Evolutionary conservation across 371 early-diverging fungal genomes (phyloP).

Genomic region (Batrachochytrium dendrobatidis): DNA sequence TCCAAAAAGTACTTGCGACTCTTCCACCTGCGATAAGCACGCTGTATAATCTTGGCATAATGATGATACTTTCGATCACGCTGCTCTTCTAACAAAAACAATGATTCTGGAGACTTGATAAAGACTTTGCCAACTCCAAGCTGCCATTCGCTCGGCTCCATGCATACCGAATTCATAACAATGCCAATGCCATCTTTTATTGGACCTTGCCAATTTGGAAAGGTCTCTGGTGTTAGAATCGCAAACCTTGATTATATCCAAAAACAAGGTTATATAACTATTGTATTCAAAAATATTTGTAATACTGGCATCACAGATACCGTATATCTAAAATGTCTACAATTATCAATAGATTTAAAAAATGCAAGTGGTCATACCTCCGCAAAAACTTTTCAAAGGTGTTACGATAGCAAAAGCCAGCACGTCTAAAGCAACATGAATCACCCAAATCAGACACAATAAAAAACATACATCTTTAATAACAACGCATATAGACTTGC

Average conservation of each 20-base stretch:
- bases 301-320: no score
- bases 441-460: neutral
- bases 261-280: conserved; percentile 23
- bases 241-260: conserved; percentile 48
- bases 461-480: neutral
- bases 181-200: conserved; percentile 58
- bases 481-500: conserved; percentile 10
- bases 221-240: conserved; percentile 71
- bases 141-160: conserved; percentile 90
- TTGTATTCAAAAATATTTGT: neutral
- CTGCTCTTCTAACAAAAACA: conserved; percentile 85
- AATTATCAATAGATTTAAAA: no score
- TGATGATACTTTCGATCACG: conserved; percentile 94
- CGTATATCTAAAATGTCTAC: no score
- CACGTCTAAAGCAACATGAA: conserved; percentile 48
- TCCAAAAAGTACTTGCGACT: conserved; percentile 82
- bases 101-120: conserved; percentile 91
- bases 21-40: conserved; percentile 85
- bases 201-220: conserved; percentile 81
- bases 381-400: conserved; percentile 84
- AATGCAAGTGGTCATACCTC: no score
- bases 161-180: conserved; percentile 79
- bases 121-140: conserved; percentile 89
- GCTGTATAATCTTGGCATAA: conserved; percentile 91
- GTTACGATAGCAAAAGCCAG: conserved; percentile 92